Conservation (phyloP, 2,329 filamentous ascomycete species). For the Diaporthe humulicola region DNA sequence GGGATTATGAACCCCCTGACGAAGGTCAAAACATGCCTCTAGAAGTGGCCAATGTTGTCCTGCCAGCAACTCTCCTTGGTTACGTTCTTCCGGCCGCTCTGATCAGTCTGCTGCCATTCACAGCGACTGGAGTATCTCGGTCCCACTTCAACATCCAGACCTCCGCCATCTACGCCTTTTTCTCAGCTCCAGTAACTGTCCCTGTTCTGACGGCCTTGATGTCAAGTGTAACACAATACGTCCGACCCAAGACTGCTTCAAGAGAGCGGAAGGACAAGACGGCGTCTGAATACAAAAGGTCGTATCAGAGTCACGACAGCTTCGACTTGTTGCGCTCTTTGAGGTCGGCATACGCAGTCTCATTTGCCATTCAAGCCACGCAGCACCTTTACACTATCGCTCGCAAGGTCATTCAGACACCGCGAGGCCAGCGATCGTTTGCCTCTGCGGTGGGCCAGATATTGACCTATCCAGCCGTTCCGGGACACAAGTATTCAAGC, state of each 20-base stretch:
- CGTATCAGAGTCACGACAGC: too few species aligned
- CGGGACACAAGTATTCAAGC: neutral
- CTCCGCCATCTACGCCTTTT: conserved; percentile 19
- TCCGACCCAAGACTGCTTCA: neutral
- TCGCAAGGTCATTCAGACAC: neutral
- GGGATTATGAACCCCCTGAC: neutral
- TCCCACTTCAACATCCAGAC: conserved; percentile 27
- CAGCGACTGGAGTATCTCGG: conserved; percentile 36
- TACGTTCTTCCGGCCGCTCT: conserved; percentile 31
- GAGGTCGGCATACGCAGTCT: conserved; percentile 16
- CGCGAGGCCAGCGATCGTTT: neutral
- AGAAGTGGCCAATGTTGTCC: conserved; percentile 20
- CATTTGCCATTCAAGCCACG: conserved; percentile 17
- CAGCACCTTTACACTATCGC: conserved; percentile 24
- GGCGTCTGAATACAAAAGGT: neutral
- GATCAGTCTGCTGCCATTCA: conserved; percentile 24
- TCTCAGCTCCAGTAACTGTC: conserved; percentile 25
- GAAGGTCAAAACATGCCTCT: neutral
- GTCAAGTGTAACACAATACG: neutral
- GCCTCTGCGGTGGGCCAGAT: neutral
- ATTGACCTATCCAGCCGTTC: neutral
- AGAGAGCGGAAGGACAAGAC: too few species aligned
- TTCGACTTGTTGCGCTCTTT: neutral
- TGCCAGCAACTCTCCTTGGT: conserved; percentile 29
- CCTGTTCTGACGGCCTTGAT: conserved; percentile 23